These are phyloP conservation scores for Gossypium mustelinum DNA, from an alignment of 345 rosid genomes.

Conservation along the genomic window DNA sequence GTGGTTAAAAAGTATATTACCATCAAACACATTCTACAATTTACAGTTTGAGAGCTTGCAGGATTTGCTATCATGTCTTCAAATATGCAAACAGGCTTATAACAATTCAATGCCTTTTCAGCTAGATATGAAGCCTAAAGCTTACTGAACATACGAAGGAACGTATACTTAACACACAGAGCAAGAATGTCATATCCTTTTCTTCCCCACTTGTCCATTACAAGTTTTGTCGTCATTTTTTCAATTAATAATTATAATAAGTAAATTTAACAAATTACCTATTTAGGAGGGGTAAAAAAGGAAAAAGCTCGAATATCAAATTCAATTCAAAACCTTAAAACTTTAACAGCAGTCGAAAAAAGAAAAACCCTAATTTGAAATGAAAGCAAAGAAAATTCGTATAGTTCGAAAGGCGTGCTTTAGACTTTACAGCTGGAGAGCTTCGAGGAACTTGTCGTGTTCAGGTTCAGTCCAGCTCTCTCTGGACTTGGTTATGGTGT, in stretches of 20 bases:
- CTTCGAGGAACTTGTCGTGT: conserved; percentile 91
- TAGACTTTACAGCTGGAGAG: conserved; percentile 73
- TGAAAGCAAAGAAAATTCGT: neutral
- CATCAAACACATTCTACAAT: neutral
- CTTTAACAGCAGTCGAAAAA: neutral
- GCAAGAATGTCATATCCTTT: neutral
- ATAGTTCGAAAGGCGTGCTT: neutral
- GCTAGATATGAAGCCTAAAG: too few species aligned
- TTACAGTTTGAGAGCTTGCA: neutral
- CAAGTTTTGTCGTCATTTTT: too few species aligned
- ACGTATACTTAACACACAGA: neutral
- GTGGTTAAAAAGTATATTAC: neutral
- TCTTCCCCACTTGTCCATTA: too few species aligned
- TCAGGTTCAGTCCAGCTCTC: conserved; percentile 97
- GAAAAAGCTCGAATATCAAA: neutral
- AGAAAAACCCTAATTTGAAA: conserved; percentile 26
- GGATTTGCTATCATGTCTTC: neutral
- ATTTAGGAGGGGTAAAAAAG: neutral
- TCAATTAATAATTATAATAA: too few species aligned
- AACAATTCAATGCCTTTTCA: too few species aligned
- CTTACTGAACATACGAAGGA: too few species aligned
- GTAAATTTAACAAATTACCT: too few species aligned
- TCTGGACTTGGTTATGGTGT: conserved; percentile 80
- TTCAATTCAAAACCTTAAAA: neutral
- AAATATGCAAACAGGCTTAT: neutral